Evolutionary conservation across 495 filamentous ascomycete genomes (phyloP), one percentile per base, ranked within the genome.

Genomic region (Jackrogersella minutella): DNA sequence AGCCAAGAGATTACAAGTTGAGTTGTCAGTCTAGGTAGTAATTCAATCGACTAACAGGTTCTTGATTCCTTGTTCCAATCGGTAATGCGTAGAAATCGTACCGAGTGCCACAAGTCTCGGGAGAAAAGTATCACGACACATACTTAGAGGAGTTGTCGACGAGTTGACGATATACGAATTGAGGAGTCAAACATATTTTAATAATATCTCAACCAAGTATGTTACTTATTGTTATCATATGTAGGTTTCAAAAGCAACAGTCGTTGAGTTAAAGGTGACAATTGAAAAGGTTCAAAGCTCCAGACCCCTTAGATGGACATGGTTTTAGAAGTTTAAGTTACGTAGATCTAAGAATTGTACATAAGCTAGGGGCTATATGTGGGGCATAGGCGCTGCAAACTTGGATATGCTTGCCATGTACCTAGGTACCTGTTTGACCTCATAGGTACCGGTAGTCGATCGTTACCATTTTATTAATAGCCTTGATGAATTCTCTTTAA

Each of bases 361-460:
- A 46, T 46, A 26, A 46, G 21, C 41, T 24, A 46, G 41, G 41
- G 54, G 54, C 31, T 46, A 31, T 17, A 47, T 44, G 62, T 65
- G 56, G 63, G 55, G 41, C 64, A n/a, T 40, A 24, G 47, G 30
- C 46, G 37, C 46, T 59, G 52, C 41, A 56, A 66, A 46, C 41
- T 46, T 46, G 9, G n/a, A n/a, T n/a, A n/a, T n/a, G n/a, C n/a
- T n/a, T n/a, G 39, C 16, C 5, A 10, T 16, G 49, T 55, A 47
- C 0, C 39, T 14, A 31, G 41, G 58, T 62, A 53, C 58, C 64
- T 67, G 64, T 43, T 52, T 57, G 39, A 68, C 52, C 36, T 62
- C 52, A n/a, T n/a, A n/a, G n/a, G n/a, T n/a, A n/a, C n/a, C n/a
- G n/a, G 37, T 58, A 44, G 64, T 52, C 52, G 58, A 62, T 62